phyloP scores from a whole-genome alignment of 495 filamentous ascomycete species.

The Talaromyces wortmannii region DNA sequence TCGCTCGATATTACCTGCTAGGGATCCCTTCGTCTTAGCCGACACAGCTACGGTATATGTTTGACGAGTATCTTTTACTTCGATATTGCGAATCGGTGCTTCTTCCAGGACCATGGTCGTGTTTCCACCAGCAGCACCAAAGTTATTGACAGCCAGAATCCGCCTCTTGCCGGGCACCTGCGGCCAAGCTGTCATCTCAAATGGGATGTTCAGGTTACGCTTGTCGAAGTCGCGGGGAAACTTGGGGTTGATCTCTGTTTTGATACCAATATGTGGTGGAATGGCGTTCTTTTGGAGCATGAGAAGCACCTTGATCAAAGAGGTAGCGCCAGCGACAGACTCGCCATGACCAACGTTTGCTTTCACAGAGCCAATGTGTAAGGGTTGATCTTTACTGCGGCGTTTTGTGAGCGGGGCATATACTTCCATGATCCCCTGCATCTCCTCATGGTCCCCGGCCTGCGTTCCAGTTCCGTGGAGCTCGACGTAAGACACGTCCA shows the following conservation, averaged over 20 bases:
- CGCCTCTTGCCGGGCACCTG: conserved; percentile 12
- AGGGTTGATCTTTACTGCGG: conserved; percentile 3
- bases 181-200: conserved; percentile 12
- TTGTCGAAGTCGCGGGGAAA: conserved; percentile 16
- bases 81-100: conserved; percentile 7
- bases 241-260: conserved; percentile 30
- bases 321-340: conserved; percentile 20
- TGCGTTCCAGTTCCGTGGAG: conserved; percentile 41
- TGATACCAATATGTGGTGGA: conserved; percentile 34
- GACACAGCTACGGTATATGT: conserved; percentile 20
- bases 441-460: conserved; percentile 29
- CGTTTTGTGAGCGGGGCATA: conserved; percentile 13
- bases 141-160: conserved; percentile 19
- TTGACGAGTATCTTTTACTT: conserved; percentile 16
- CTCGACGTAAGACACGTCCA: conserved; percentile 46
- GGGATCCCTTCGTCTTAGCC: conserved; percentile 25
- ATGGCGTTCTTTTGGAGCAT: conserved; percentile 25
- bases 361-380: conserved; percentile 27
- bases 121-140: conserved; percentile 26
- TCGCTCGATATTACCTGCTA: conserved; percentile 24
- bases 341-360: conserved; percentile 36
- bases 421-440: conserved; percentile 17
- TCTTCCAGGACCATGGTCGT: conserved; percentile 31
- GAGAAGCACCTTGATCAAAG: conserved; percentile 26
- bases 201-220: conserved; percentile 28